A percentile compares a stretch with the other conserved stretches of the same genome.
phyloP scores from a whole-genome alignment of 495 filamentous ascomycete species.

The Neurospora hispaniola region DNA sequence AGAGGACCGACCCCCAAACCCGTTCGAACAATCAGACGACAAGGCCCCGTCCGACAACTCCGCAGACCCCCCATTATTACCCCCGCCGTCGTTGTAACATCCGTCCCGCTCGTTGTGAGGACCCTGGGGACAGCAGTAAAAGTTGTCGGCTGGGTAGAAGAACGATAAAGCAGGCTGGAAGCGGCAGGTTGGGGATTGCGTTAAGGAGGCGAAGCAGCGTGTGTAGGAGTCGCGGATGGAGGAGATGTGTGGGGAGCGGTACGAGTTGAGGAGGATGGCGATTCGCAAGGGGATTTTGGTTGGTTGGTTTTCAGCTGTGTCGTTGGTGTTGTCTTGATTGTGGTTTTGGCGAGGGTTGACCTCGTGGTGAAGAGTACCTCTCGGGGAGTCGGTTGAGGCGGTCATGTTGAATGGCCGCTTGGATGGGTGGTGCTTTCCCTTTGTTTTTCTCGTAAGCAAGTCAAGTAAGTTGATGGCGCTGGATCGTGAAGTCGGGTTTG shows the following conservation, averaged over 20 bases:
- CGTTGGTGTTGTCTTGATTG: not conserved
- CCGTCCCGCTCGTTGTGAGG: not conserved
- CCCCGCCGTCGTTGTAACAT: no score
- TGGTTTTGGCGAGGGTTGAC: not conserved
- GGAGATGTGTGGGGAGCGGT: constrained; percentile 26
- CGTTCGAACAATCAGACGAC: not conserved
- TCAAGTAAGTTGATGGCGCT: not conserved
- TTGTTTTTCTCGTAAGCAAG: not conserved
- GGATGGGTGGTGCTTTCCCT: not conserved
- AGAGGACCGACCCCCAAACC: not conserved
- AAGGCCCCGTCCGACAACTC: not conserved
- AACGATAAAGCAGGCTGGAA: constrained; percentile 21
- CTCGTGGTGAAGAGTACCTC: not conserved
- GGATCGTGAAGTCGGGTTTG: not conserved
- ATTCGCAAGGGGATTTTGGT: constrained; percentile 13
- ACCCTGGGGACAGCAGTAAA: not conserved
- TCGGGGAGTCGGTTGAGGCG: not conserved
- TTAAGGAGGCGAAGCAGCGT: constrained; percentile 24
- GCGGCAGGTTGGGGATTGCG: not conserved
- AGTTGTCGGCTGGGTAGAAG: constrained; percentile 32
- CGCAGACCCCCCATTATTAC: no score
- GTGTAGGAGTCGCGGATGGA: constrained; percentile 31
- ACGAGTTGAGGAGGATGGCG: constrained; percentile 38
- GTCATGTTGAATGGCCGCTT: constrained; percentile 22
- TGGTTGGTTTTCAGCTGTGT: not conserved